Evolutionary conservation across 176 grass and related monocot species (phyloP).

Genomic region (Triticum turgidum): DNA sequence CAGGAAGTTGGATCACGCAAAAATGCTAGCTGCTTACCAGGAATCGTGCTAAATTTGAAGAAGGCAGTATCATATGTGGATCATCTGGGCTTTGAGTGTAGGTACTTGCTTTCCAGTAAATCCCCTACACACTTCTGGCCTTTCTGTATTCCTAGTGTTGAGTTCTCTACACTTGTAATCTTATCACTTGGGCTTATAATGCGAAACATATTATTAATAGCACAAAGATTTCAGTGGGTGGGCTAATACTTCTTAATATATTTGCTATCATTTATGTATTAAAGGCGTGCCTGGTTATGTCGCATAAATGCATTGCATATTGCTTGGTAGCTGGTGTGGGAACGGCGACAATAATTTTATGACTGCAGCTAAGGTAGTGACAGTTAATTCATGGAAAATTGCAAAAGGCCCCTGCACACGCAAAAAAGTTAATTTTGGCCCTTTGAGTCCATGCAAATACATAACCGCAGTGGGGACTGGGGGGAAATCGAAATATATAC

Average conservation of each 20-base stretch:
- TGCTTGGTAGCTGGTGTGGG: background rate
- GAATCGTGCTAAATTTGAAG: slow-evolving; percentile 95
- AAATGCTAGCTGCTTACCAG: slow-evolving; percentile 79
- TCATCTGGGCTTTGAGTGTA: slow-evolving; percentile 90
- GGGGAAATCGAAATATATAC: background rate
- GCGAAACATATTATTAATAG: background rate
- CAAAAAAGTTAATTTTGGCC: background rate
- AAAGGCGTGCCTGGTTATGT: background rate
- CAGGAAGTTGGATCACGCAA: slow-evolving; percentile 79
- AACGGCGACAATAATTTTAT: background rate
- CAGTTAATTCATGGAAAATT: background rate
- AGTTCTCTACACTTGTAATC: background rate
- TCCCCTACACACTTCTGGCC: slow-evolving; percentile 5
- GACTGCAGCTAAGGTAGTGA: background rate
- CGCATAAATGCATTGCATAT: background rate
- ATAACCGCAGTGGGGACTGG: background rate
- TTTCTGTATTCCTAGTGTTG: background rate
- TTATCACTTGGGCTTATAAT: slow-evolving; percentile 17
- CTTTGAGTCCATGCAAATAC: background rate
- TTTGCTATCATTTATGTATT: slow-evolving; percentile 9
- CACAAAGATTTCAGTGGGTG: background rate
- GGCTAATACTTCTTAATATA: background rate
- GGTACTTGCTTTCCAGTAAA: slow-evolving; percentile 60
- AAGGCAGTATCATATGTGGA: slow-evolving; percentile 79
- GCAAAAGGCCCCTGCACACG: background rate